Base-by-base conservation (phyloP, 148 eudicot species). In the Gaultheria prostrata region DNA sequence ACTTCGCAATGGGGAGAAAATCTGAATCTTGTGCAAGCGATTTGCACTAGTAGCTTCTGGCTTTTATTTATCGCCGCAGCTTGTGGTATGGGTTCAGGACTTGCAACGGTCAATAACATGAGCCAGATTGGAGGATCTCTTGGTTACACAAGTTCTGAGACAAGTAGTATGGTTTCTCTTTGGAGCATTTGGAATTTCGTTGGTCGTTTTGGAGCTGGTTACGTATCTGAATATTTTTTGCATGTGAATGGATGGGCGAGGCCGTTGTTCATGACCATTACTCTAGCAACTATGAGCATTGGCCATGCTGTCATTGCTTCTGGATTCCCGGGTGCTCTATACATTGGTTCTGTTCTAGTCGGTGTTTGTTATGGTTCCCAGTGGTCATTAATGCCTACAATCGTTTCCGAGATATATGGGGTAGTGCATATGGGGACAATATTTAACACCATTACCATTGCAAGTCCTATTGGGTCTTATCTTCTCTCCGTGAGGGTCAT, bases 121-220 rank as follows among this genome's bases (percentile, higher is more conserved):
- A 88, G 93, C 74, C 96, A 94, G 54, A 88, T 94, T 45, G 98
- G 96, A 24, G 93, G 82, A 80, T 89, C 98, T 75, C 92, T 93
- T 18, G 93, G 94, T 8, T 93, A 92, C 86, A 81, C 91, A 1
- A 74, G 72, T 56, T 13, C 87, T 12, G 93, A 89, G 86, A 93
- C 91, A 1, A 90, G 88, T 13, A 93, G 92, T 82, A 87, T 94
- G 71, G 94, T 94, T 81, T 93, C 98, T 6, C 82, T 94, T 20
- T 92, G 94, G 96, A 90, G 98, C 84, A 94, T 94, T 12, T 92
- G 93, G 93, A 94, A 93, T 82, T 94, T 89, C 35, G 85, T 92
- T 33, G 98, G 98, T 30, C 91, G 96, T 18, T 92, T 94, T 88
- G 98, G 96, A 65, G 94, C 93, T 4, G 98, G 97, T 30, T 94